Evolutionary conservation across 352 stramenopile genomes (phyloP), one percentile per base, ranked within the genome.

Genomic region (Pythium aphanidermatum): DNA sequence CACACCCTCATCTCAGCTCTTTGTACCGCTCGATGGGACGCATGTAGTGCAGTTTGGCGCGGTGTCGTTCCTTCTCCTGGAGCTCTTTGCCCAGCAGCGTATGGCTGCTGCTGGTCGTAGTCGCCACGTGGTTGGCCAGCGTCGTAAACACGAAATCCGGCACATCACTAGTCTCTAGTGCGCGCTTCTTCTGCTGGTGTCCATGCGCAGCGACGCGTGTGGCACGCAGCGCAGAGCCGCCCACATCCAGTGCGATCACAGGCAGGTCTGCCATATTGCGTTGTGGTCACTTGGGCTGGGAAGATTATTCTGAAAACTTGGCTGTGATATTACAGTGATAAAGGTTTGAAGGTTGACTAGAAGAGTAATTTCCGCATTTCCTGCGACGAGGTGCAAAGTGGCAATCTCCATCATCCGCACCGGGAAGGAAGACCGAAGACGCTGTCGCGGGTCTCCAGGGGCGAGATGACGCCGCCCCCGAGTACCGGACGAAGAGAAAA

Each of bases 221-320:
- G 47, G 77, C 74, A 56, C 84, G 83, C 37, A 89, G 58, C 55
- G 74, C 75, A 33, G 65, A 68, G 38, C 74, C 77, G 35, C 77
- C 77, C 1, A 61, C 61, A 38, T 89, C 77, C 25, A 89, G 49
- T 20, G 62, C 73, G 16, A 86, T 51, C 9, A 83, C 70, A 11
- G 24, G 43, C 27, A 47, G 40, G n/a, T n/a, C n/a, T 14, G 20
- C 19, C 32, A 31, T 32, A 19, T 40, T 33, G n/a, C 10, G n/a
- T 9, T 24, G n/a, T 40, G 14, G 36, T 10, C 8, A 28, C 20
- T 43, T 8, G n/a, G 11, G 9, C 5, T 29, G 17, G 5, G 8
- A 43, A 29, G 6, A n/a, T 8, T 28, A 29, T 16, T 28, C 10
- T 43, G 8, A 21, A 28, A 43, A 25, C 8, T 11, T 28, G 36